Conservation (phyloP, 2,329 filamentous ascomycete genomes). For the Volutella citrinella region DNA sequence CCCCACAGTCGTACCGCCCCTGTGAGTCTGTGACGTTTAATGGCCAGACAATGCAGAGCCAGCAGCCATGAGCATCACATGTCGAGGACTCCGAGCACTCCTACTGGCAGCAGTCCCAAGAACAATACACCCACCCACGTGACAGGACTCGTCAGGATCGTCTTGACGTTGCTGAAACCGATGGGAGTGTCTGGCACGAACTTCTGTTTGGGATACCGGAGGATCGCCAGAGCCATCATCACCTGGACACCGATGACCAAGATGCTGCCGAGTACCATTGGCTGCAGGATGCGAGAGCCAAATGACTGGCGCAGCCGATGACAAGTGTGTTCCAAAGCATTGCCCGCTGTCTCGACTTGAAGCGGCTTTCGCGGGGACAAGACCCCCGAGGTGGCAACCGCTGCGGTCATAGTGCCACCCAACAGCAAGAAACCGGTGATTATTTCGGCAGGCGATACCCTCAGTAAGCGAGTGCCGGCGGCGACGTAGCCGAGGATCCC, state of each 20-base stretch:
- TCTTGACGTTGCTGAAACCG: slow-evolving; percentile 19
- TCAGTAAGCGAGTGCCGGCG: slow-evolving; percentile 4
- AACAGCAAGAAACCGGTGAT: slow-evolving; percentile 8
- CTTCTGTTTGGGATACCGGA: slow-evolving; percentile 5
- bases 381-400: slow-evolving; percentile 5
- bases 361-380: no score
- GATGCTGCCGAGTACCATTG: slow-evolving; percentile 6
- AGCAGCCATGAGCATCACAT: no score
- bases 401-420: slow-evolving; percentile 6
- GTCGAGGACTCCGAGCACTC: slow-evolving; percentile 10
- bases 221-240: slow-evolving; percentile 10
- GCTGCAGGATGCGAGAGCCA: no score
- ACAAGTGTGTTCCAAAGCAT: no score
- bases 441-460: background rate
- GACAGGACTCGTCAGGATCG: slow-evolving; percentile 12
- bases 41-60: no score
- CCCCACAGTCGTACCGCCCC: no score
- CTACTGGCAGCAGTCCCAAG: slow-evolving; percentile 11
- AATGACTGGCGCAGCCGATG: no score
- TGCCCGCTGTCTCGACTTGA: background rate
- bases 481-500: slow-evolving; percentile 1
- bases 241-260: slow-evolving; percentile 10
- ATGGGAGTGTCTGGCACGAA: slow-evolving; percentile 5
- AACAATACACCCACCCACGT: slow-evolving; percentile 14
- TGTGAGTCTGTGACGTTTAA: no score